Evolutionary conservation across 2,329 filamentous ascomycete genomes (phyloP).

Genomic region (Camillea tinctor): DNA sequence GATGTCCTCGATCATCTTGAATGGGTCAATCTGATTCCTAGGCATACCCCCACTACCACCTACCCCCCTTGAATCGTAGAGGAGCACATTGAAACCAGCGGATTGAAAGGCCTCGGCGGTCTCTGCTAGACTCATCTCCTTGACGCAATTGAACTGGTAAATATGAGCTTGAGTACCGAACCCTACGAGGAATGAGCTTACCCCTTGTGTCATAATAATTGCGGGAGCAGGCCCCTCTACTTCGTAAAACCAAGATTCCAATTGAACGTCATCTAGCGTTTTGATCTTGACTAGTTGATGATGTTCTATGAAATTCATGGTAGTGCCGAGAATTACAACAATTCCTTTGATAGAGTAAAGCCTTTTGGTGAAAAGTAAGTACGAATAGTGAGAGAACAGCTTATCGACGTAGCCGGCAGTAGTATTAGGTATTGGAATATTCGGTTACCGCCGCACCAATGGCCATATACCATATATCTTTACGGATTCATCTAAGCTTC

Average conservation of each 20-base stretch:
- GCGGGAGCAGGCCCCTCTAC: constrained; percentile 9
- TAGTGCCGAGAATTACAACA: too few species aligned
- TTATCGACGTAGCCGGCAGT: too few species aligned
- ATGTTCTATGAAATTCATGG: too few species aligned
- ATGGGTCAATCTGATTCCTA: constrained; percentile 22
- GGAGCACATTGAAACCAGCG: constrained; percentile 18
- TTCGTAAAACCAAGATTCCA: constrained; percentile 20
- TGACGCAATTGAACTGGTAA: constrained; percentile 28
- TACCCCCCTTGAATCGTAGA: constrained; percentile 25
- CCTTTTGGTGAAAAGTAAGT: not conserved
- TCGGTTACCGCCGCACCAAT: too few species aligned
- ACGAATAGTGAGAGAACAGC: too few species aligned
- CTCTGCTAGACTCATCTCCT: constrained; percentile 25
- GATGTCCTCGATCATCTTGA: constrained; percentile 16
- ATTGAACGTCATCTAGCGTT: constrained; percentile 21
- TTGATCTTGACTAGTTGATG: constrained; percentile 16
- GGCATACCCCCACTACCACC: constrained; percentile 23
- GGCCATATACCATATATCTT: too few species aligned
- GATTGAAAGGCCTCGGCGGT: constrained; percentile 20
- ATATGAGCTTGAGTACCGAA: not conserved
- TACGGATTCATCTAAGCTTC: too few species aligned
- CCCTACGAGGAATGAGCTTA: constrained; percentile 6
- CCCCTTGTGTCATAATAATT: constrained; percentile 26
- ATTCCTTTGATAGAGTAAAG: not conserved
- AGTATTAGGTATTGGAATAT: too few species aligned